A percentile compares a stretch with the other conserved stretches of the same genome.
Conservation (phyloP, 805 yeast genomes). For the Spathaspora hagerdaliae region DNA sequence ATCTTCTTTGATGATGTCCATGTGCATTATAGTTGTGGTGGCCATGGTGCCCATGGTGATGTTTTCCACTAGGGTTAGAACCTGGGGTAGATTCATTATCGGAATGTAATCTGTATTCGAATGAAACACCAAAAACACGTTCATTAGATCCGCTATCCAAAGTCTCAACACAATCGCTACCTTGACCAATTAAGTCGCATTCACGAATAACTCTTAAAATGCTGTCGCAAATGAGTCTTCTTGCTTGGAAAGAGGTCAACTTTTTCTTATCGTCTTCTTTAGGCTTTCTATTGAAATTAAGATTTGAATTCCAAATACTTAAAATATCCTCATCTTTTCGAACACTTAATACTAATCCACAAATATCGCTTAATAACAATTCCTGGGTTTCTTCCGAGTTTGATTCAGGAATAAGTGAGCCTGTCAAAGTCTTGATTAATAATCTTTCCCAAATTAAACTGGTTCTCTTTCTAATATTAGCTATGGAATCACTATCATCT, state of each 20-base stretch:
- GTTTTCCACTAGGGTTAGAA: background rate
- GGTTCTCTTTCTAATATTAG: conserved; percentile 29
- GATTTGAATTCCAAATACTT: conserved; percentile 58
- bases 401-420: conserved; percentile 41
- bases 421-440: conserved; percentile 48
- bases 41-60: background rate
- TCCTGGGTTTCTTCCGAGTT: conserved; percentile 28
- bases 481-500: conserved; percentile 9
- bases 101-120: conserved; percentile 45
- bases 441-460: conserved; percentile 54
- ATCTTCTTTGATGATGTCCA: background rate
- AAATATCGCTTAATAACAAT: conserved; percentile 45
- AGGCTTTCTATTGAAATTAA: conserved; percentile 27
- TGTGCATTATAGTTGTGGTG: background rate
- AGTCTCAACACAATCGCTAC: conserved; percentile 28
- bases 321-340: conserved; percentile 58
- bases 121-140: conserved; percentile 42
- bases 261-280: conserved; percentile 17
- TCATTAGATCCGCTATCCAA: conserved; percentile 34
- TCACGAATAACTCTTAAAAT: conserved; percentile 44
- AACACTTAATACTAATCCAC: conserved; percentile 57
- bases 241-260: conserved; percentile 41
- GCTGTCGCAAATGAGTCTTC: conserved; percentile 44
- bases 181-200: conserved; percentile 41
- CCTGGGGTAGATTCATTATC: conserved; percentile 18